A percentile compares a stretch with the other conserved stretches of the same genome.
These are phyloP conservation scores for Claviceps spartinae DNA, from an alignment of 2,329 filamentous ascomycete genomes.

Conservation along the genomic window DNA sequence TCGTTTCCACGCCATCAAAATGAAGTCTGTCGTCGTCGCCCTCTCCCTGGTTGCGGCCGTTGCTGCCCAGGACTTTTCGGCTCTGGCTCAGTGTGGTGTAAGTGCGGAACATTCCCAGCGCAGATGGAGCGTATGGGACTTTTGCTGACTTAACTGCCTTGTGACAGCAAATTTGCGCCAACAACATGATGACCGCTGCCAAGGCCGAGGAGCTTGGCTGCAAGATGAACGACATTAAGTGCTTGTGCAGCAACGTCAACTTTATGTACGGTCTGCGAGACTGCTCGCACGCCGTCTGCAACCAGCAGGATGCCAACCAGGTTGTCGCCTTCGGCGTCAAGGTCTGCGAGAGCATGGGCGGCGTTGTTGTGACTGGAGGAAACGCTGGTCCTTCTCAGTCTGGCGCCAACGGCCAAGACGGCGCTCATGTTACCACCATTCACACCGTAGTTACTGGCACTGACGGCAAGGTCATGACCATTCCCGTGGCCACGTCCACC, in stretches of 20 bases:
- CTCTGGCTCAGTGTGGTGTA: conserved; percentile 40
- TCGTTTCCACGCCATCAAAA: conserved; percentile 22
- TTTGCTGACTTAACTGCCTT: conserved; percentile 2
- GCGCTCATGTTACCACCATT: conserved; percentile 17
- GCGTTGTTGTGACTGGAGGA: conserved; percentile 19
- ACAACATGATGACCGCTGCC: conserved; percentile 32
- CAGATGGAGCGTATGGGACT: neutral
- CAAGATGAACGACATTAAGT: conserved; percentile 24
- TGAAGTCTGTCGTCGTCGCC: conserved; percentile 35
- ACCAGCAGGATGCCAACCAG: conserved; percentile 18
- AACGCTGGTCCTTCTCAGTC: conserved; percentile 1
- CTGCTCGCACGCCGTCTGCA: conserved; percentile 33
- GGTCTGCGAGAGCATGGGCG: conserved; percentile 23
- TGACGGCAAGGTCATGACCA: conserved; percentile 19
- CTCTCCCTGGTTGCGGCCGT: conserved; percentile 26
- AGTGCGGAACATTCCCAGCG: conserved; percentile 12
- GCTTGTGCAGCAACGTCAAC: conserved; percentile 33
- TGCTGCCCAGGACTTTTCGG: conserved; percentile 26
- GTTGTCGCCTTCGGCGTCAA: conserved; percentile 26
- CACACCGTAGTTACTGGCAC: conserved; percentile 22
- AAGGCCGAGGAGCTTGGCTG: conserved; percentile 34
- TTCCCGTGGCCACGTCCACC: conserved; percentile 24
- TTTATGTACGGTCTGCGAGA: conserved; percentile 38
- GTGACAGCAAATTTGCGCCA: conserved; percentile 33
- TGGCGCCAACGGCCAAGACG: neutral